Conservation (phyloP, 2,329 filamentous ascomycete genomes). For the Fusarium equiseti region DNA sequence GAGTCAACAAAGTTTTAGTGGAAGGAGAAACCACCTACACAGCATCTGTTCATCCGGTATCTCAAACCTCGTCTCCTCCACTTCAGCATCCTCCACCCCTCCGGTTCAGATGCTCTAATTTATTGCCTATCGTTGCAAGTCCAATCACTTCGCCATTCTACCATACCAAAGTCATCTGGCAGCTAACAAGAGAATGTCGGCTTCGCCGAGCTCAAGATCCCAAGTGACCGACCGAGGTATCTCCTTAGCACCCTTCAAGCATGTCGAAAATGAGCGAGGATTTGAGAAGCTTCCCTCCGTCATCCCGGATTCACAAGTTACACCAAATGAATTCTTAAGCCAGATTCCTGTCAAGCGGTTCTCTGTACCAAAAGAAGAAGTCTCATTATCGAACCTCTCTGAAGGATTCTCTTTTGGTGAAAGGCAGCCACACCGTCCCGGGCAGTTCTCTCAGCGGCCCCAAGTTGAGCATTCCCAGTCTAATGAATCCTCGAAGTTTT, state of each 20-base stretch:
- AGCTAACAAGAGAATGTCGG: not conserved
- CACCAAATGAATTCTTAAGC: not conserved
- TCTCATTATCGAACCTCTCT: constrained; percentile 41
- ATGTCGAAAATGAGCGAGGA: constrained; percentile 20
- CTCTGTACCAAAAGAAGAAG: constrained; percentile 29
- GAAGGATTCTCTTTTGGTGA: constrained; percentile 42
- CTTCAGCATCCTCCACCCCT: not conserved
- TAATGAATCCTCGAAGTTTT: not conserved
- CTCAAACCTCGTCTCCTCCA: not conserved
- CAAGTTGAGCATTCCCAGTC: constrained; percentile 16
- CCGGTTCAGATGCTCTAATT: no score
- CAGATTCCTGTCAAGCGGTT: constrained; percentile 24
- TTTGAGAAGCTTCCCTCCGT: constrained; percentile 17
- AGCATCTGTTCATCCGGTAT: not conserved
- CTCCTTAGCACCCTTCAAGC: constrained; percentile 18
- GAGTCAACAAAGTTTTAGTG: not conserved
- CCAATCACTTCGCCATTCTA: not conserved
- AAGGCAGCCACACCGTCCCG: constrained; percentile 36
- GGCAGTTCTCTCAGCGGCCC: constrained; percentile 41
- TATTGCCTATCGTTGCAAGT: not conserved
- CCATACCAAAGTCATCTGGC: not conserved
- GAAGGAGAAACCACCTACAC: not conserved
- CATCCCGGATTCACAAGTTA: constrained; percentile 27
- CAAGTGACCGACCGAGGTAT: not conserved
- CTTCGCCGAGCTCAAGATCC: constrained; percentile 1